A percentile compares a stretch with the other conserved stretches of the same genome.
Conservation (phyloP, 179 eudicot genomes). For the Silene vulgaris region DNA sequence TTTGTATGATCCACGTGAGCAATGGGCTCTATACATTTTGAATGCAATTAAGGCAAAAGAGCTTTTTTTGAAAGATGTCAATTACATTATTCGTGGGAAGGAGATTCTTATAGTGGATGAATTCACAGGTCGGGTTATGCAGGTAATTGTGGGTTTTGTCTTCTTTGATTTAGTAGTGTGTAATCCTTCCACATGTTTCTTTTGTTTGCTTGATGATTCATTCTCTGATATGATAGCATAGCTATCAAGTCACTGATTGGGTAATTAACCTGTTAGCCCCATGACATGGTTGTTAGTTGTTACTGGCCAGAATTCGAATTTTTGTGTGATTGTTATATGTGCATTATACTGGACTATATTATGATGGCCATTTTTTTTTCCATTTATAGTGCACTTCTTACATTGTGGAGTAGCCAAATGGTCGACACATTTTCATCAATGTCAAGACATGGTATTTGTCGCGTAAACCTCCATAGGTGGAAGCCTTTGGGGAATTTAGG, state of each 20-base stretch:
- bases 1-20: constrained; percentile 95
- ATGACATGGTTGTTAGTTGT: not conserved
- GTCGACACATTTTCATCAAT: not conserved
- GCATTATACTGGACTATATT: not conserved
- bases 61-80: constrained; percentile 89
- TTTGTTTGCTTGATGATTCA: constrained; percentile 4
- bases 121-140: constrained; percentile 99
- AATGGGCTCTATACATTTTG: constrained; percentile 87
- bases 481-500: not conserved
- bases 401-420: not conserved
- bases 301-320: not conserved
- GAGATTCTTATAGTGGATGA: constrained; percentile 98
- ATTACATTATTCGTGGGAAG: constrained; percentile 87
- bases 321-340: not conserved
- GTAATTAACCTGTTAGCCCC: not conserved
- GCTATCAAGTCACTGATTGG: not conserved
- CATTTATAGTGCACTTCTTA: not conserved
- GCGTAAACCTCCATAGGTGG: not conserved
- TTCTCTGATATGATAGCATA: not conserved
- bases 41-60: constrained; percentile 98
- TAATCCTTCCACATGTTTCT: not conserved
- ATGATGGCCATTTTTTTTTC: not conserved
- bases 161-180: constrained; percentile 4
- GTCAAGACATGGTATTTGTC: not conserved
- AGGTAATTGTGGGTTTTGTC: constrained; percentile 37